A percentile compares a stretch with the other conserved stretches of the same genome.
Evolutionary conservation across 441 rosid genomes (phyloP).

Genomic region (Euphorbia corollata): DNA sequence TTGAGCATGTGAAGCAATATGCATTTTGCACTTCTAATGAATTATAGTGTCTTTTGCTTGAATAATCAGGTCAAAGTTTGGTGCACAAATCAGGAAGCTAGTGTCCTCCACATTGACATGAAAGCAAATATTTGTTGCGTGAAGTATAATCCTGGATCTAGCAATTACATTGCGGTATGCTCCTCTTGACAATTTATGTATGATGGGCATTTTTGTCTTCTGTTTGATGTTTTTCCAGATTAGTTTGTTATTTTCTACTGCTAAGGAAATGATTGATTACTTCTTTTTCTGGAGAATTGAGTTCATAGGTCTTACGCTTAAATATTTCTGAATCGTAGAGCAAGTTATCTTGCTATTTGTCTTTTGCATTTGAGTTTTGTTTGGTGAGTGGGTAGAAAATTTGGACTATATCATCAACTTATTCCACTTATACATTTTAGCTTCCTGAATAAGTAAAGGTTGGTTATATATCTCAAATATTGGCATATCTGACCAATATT

Average conservation of each 20-base stretch:
- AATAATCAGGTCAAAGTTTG: constrained; percentile 87
- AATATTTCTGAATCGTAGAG: background rate
- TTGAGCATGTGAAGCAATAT: constrained; percentile 1
- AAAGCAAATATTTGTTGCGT: constrained; percentile 98
- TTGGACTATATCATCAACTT: no score
- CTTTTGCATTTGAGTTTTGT: constrained; percentile 2
- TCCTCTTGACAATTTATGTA: constrained; percentile 5
- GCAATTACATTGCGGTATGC: constrained; percentile 88
- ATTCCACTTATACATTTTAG: no score
- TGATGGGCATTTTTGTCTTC: background rate
- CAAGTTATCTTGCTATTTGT: background rate
- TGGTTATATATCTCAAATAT: background rate
- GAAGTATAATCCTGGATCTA: constrained; percentile 96
- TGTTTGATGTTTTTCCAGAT: constrained; percentile 9
- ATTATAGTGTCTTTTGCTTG: constrained; percentile 16
- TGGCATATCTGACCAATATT: background rate
- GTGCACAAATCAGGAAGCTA: constrained; percentile 95
- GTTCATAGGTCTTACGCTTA: background rate
- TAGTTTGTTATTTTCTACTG: background rate
- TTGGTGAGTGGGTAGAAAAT: background rate
- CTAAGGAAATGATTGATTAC: background rate
- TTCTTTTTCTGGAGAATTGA: background rate
- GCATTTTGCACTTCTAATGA: constrained; percentile 1
- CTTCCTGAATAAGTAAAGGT: no score
- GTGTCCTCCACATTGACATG: constrained; percentile 93